These are phyloP conservation scores for Candida maesae DNA, from an alignment of 805 yeast species.

Conservation along the genomic window DNA sequence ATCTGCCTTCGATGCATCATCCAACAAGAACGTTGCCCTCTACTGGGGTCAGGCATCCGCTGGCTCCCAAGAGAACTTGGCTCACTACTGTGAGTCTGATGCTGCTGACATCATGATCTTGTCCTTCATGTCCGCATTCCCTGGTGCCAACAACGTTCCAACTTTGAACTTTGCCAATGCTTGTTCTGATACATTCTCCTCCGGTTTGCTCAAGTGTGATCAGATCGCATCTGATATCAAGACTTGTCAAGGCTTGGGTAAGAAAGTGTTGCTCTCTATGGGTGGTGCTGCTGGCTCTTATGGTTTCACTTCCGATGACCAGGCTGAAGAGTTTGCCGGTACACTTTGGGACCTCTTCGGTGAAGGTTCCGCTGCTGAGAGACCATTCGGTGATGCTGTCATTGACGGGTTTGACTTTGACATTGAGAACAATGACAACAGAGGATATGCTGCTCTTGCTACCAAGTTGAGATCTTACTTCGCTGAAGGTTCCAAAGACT, in stretches of 20 bases:
- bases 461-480: constrained; percentile 48
- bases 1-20: constrained; percentile 32
- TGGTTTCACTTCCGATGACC: constrained; percentile 80
- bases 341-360: constrained; percentile 63
- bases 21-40: constrained; percentile 61
- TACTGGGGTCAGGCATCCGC: constrained; percentile 90
- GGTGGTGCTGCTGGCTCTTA: constrained; percentile 77
- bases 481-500: constrained; percentile 51
- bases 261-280: constrained; percentile 71
- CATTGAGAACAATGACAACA: constrained; percentile 60
- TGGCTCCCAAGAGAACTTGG: constrained; percentile 45
- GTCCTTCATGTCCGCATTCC: constrained; percentile 63
- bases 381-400: constrained; percentile 65
- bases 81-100: constrained; percentile 61
- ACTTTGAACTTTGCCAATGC: constrained; percentile 57
- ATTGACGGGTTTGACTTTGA: constrained; percentile 95
- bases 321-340: constrained; percentile 61
- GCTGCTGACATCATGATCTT: constrained; percentile 69
- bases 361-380: constrained; percentile 52
- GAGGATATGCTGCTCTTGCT: constrained; percentile 67
- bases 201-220: constrained; percentile 43
- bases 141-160: constrained; percentile 23
- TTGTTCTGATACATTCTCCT: constrained; percentile 36
- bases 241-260: constrained; percentile 78
- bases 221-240: constrained; percentile 67